Percentiles rank a stretch among this genome's conserved stretches.
phyloP scores from a whole-genome alignment of 768 basidiomycete species.

The Arthromyces matolae region DNA sequence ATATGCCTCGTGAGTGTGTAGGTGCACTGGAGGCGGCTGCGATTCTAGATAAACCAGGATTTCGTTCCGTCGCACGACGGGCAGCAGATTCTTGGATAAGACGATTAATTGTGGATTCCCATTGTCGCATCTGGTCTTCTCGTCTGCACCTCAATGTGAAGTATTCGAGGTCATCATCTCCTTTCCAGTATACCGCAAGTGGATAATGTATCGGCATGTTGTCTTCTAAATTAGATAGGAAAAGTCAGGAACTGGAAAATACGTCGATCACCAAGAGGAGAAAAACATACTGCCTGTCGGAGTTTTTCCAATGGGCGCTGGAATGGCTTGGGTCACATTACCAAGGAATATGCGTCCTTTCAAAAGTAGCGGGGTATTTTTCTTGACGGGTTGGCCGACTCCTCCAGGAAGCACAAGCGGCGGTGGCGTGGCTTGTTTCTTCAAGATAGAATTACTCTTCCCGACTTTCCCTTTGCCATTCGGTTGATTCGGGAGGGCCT shows the following conservation, averaged over 20 bases:
- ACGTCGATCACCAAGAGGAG: slow-evolving; percentile 1
- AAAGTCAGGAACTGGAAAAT: slow-evolving; percentile 3
- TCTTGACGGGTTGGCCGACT: slow-evolving; percentile 60
- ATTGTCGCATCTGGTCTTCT: slow-evolving; percentile 89
- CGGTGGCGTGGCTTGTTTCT: slow-evolving; percentile 65
- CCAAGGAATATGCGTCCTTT: slow-evolving; percentile 98
- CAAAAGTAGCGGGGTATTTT: slow-evolving; percentile 76
- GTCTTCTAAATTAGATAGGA: slow-evolving; percentile 32
- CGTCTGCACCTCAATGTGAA: slow-evolving; percentile 92
- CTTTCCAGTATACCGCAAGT: slow-evolving; percentile 91
- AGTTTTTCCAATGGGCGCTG: slow-evolving; percentile 45
- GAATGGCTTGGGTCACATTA: slow-evolving; percentile 83
- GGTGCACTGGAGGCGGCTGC: slow-evolving; percentile 41
- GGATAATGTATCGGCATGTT: slow-evolving; percentile 61
- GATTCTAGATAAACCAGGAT: slow-evolving; percentile 48
- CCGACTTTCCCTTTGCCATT: slow-evolving; percentile 63
- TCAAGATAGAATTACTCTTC: slow-evolving; percentile 87
- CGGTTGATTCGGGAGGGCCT: slow-evolving; percentile 57
- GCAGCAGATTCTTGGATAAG: slow-evolving; percentile 77
- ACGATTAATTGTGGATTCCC: slow-evolving; percentile 87
- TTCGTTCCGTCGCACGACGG: slow-evolving; percentile 65
- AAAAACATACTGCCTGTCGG: slow-evolving; percentile 53
- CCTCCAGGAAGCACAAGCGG: slow-evolving; percentile 47
- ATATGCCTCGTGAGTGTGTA: slow-evolving; percentile 33
- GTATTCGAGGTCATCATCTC: slow-evolving; percentile 88